Evolutionary conservation across 352 stramenopile species (phyloP).

Genomic region (Phytophthora citrophthora): DNA sequence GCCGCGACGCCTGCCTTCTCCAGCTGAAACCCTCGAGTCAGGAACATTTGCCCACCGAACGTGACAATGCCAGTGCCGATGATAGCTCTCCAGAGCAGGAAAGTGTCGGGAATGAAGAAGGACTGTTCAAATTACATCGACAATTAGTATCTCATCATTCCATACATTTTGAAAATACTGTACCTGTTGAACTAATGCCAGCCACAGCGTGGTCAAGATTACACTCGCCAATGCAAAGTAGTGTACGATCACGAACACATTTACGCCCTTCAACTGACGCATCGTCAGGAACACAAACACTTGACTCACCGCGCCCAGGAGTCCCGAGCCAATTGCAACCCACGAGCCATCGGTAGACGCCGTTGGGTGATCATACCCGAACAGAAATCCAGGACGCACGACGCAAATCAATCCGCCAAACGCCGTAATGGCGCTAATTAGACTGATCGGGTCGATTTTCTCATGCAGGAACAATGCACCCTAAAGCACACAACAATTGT

Average conservation of each 20-base stretch:
- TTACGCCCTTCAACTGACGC: slow-evolving; percentile 49
- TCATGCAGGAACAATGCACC: slow-evolving; percentile 48
- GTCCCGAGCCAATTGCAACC: slow-evolving; percentile 38
- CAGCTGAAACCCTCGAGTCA: slow-evolving; percentile 77
- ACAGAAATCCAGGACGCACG: slow-evolving; percentile 51
- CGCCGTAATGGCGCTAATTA: slow-evolving; percentile 40
- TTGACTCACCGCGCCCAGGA: slow-evolving; percentile 53
- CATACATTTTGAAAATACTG: background rate
- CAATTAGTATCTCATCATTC: background rate
- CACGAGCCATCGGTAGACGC: slow-evolving; percentile 29
- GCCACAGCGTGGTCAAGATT: slow-evolving; percentile 41
- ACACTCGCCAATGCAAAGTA: slow-evolving; percentile 67
- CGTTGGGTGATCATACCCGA: slow-evolving; percentile 37
- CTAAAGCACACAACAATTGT: slow-evolving; percentile 15
- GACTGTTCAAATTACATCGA: background rate
- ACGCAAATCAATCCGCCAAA: slow-evolving; percentile 60
- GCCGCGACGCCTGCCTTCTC: slow-evolving; percentile 69
- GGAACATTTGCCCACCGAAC: slow-evolving; percentile 64
- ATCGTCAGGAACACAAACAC: slow-evolving; percentile 60
- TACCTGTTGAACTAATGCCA: slow-evolving; percentile 55
- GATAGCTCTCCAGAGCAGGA: slow-evolving; percentile 49
- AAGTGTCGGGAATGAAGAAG: slow-evolving; percentile 40
- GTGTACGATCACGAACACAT: slow-evolving; percentile 60
- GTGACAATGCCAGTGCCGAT: slow-evolving; percentile 47
- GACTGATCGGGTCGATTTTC: slow-evolving; percentile 46